Base-by-base conservation (phyloP, 139 green algal species). In the Pleodorina starrii region DNA sequence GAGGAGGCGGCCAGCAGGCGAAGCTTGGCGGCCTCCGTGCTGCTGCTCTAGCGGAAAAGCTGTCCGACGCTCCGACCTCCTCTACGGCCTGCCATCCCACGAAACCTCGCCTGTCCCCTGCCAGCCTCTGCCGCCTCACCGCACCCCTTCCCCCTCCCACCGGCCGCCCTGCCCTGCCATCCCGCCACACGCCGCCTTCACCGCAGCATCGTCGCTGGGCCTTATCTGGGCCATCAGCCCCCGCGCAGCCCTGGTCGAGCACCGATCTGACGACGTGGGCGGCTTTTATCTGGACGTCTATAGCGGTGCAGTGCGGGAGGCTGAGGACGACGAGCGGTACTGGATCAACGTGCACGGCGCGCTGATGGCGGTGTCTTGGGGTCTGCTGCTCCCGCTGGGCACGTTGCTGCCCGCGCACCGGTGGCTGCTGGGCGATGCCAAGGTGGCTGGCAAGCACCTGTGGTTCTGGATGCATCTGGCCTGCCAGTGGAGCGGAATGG, bases 301-400 rank as follows among this genome's bases (percentile, higher is more conserved):
- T 17, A 86, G 38, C 14, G 79, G 79, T 44, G 57, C 10, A 0
- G 25, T 54, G 5, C 17, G 1, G 14, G 57, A 75, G 12, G 50
- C 48, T 32, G 12, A 5, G 17, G 57, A 36, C 27, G 38, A 54
- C 38, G 16, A 40, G 38, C 4, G 44, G 25, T 29, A 29, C 84
- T 89, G 84, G 87, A 71, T 91, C 38, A 69, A 81, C 32, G 87
- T 80, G 63, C 87, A 91, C 78, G 87, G 87, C 10, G 76, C 46
- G 77, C 78, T 91, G 27, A 91, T 91, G 87, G 36, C 87, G 48
- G 60, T 86, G 23, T 44, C 87, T 25, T 91, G 87, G 87, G 75
- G 71, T 35, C 66, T 91, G 77, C 77, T 91, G 44, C 60, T 91
- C 60, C 87, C 87, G 38, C 40, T 87, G 60, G 87, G 87, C 10